These are phyloP conservation scores for Sporothrix mexicana DNA, from an alignment of 2,329 filamentous ascomycete species.

Conservation along the genomic window DNA sequence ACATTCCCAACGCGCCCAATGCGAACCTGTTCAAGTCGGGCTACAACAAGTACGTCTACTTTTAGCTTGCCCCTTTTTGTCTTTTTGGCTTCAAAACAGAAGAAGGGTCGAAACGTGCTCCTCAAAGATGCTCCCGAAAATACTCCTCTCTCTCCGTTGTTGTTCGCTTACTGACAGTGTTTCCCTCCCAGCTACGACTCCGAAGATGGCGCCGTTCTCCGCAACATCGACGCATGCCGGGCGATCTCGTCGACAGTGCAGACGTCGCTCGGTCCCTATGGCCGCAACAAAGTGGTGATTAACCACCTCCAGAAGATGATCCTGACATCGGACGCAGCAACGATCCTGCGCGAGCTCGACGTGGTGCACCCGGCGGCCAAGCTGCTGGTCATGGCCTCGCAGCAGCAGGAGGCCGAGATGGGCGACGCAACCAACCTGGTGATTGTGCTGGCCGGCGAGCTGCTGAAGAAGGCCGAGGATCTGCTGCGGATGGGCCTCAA, in stretches of 20 bases:
- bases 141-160: constrained; percentile 22
- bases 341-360: constrained; percentile 95
- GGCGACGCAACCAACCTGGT: constrained; percentile 98
- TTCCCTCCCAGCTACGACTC: constrained; percentile 79
- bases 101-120: constrained; percentile 7
- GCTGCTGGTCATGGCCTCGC: constrained; percentile 96
- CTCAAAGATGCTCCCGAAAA: background rate
- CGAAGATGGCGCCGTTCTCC: constrained; percentile 97
- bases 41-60: constrained; percentile 80
- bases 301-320: constrained; percentile 99
- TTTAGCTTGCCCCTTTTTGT: constrained; percentile 39
- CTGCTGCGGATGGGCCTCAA: constrained; percentile 95
- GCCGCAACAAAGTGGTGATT: constrained; percentile 99
- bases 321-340: constrained; percentile 95
- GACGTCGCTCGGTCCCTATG: constrained; percentile 95
- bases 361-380: constrained; percentile 98
- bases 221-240: constrained; percentile 98
- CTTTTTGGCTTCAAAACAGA: constrained; percentile 26
- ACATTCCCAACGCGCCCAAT: constrained; percentile 93
- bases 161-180: constrained; percentile 39
- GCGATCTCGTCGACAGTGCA: constrained; percentile 95
- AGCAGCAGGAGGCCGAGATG: constrained; percentile 99
- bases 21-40: constrained; percentile 92
- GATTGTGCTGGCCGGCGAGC: constrained; percentile 91
- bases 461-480: constrained; percentile 96